Percentiles rank a stretch among this genome's conserved stretches.
These are phyloP conservation scores for Rhizophagus clarus DNA, from an alignment of 192 early-diverging fungal species.

Conservation along the genomic window DNA sequence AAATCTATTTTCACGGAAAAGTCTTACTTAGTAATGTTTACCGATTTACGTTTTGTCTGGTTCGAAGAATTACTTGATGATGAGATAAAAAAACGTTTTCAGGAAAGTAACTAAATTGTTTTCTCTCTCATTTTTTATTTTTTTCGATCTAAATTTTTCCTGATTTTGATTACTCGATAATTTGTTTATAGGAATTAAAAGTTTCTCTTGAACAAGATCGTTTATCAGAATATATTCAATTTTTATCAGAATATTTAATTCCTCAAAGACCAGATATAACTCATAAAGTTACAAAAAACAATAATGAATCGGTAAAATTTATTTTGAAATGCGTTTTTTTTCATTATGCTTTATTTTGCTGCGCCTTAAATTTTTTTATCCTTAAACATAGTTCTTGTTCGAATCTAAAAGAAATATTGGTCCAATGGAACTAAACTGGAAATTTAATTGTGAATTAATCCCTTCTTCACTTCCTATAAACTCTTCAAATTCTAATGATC, in stretches of 20 bases:
- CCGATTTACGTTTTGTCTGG: slow-evolving; percentile 22
- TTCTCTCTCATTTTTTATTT: neutral
- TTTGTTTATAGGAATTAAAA: slow-evolving; percentile 7
- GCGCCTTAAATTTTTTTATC: neutral
- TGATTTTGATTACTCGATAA: neutral
- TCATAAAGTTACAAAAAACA: neutral
- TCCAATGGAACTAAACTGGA: slow-evolving; percentile 14
- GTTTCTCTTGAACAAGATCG: neutral
- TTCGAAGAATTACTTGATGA: slow-evolving; percentile 22
- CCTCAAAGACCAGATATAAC: neutral
- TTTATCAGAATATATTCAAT: slow-evolving; percentile 3
- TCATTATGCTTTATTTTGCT: neutral
- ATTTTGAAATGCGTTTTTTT: neutral
- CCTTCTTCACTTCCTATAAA: neutral
- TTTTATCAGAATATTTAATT: slow-evolving; percentile 24
- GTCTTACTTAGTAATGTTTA: slow-evolving; percentile 9
- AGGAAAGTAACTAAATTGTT: neutral
- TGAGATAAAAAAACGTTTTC: slow-evolving; percentile 22
- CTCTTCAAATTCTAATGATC: neutral
- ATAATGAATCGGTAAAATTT: neutral
- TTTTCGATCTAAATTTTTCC: too few relatives aligned
- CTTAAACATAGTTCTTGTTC: neutral
- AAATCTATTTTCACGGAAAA: slow-evolving; percentile 13
- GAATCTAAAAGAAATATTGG: slow-evolving; percentile 16
- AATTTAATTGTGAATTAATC: slow-evolving; percentile 17